Conservation (phyloP, 768 basidiomycete species). For the Boletus patriciae region DNA sequence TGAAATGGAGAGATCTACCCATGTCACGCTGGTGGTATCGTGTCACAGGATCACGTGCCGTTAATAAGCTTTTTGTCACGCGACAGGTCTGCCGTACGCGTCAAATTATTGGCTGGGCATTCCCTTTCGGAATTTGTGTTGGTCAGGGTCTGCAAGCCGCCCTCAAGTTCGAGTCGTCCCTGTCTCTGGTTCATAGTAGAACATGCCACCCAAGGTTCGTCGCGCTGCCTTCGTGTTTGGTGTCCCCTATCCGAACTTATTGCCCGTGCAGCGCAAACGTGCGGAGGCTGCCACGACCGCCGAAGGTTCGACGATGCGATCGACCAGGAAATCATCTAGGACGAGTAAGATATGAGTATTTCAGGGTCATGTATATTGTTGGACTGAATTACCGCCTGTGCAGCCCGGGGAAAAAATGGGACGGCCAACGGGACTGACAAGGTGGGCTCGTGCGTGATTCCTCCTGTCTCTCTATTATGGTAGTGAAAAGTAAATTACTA, state of each 20-base stretch:
- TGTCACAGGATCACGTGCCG: slow-evolving; percentile 27
- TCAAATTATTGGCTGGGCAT: slow-evolving; percentile 13
- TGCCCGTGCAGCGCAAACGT: slow-evolving; percentile 55
- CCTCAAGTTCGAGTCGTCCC: neutral
- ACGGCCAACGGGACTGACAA: slow-evolving; percentile 6
- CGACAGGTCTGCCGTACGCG: slow-evolving; percentile 12
- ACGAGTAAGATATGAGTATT: slow-evolving; percentile 21
- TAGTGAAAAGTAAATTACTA: slow-evolving; percentile 10
- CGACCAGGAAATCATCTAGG: slow-evolving; percentile 48
- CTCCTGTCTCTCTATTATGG: neutral
- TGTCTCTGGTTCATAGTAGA: neutral
- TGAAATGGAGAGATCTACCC: slow-evolving; percentile 1
- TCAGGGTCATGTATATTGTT: slow-evolving; percentile 15
- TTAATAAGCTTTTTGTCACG: slow-evolving; percentile 7
- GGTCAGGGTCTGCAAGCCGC: neutral
- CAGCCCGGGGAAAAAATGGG: slow-evolving; percentile 20
- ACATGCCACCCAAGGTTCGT: slow-evolving; percentile 42
- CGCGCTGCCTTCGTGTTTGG: neutral
- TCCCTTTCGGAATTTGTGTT: slow-evolving; percentile 15
- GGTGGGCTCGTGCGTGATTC: slow-evolving; percentile 26
- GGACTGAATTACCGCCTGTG: neutral
- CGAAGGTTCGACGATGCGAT: slow-evolving; percentile 40
- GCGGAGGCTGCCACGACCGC: slow-evolving; percentile 37
- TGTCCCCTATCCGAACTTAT: slow-evolving; percentile 17
- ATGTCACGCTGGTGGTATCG: slow-evolving; percentile 14